phyloP scores from a whole-genome alignment of 2,329 filamentous ascomycete genomes.

The Calonectria multiphialidica region DNA sequence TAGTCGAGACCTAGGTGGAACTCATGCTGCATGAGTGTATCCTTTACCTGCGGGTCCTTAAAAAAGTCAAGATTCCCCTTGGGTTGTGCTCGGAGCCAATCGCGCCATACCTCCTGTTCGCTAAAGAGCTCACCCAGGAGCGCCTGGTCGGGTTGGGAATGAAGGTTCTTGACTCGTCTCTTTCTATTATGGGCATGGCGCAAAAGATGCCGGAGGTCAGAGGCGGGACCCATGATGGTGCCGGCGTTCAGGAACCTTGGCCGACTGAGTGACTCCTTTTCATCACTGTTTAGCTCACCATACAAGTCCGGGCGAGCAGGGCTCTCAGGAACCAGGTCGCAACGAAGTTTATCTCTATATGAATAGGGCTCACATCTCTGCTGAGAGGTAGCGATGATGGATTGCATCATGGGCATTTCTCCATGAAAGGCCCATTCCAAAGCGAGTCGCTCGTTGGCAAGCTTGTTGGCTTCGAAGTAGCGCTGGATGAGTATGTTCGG shows the following conservation, averaged over 20 bases:
- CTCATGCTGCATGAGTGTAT: neutral
- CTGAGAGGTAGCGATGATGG: neutral
- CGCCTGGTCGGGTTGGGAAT: neutral
- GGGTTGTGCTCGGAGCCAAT: neutral
- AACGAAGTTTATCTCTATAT: neutral
- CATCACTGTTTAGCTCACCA: neutral
- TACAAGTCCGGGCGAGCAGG: neutral
- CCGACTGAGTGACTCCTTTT: neutral
- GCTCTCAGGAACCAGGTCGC: neutral
- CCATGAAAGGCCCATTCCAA: neutral
- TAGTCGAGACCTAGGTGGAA: neutral
- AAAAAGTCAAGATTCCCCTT: neutral
- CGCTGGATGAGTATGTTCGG: neutral
- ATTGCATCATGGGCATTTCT: slow-evolving; percentile 3
- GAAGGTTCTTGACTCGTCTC: neutral
- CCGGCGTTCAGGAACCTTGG: neutral
- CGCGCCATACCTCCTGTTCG: neutral
- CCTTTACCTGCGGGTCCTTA: too few relatives aligned
- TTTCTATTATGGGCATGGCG: neutral
- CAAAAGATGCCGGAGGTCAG: neutral
- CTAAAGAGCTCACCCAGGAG: neutral
- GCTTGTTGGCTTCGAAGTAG: neutral
- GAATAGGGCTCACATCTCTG: neutral
- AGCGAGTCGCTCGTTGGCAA: neutral
- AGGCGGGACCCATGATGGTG: neutral